phyloP scores from a whole-genome alignment of 331 rosid genomes.

The Rosa hybrid region DNA sequence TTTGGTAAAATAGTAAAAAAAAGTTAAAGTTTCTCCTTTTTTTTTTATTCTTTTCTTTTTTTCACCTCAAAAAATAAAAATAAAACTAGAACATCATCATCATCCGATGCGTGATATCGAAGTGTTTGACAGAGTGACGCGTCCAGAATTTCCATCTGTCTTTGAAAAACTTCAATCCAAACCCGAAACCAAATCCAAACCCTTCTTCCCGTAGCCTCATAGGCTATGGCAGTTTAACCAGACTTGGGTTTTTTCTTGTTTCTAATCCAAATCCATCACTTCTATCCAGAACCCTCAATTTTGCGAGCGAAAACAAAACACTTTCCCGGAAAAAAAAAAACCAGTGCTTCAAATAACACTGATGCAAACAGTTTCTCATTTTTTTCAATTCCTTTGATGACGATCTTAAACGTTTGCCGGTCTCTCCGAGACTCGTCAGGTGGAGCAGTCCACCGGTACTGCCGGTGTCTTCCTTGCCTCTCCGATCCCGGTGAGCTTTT shows the following conservation, averaged over 20 bases:
- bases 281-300: neutral
- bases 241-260: neutral
- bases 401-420: conserved; percentile 42
- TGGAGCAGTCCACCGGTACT: conserved; percentile 61
- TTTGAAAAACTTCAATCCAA: neutral
- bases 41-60: neutral
- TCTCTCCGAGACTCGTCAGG: conserved; percentile 37
- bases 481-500: conserved; percentile 71
- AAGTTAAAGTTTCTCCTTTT: neutral
- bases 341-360: conserved; percentile 5
- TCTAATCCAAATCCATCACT: neutral
- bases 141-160: neutral
- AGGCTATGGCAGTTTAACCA: neutral
- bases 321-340: conserved; percentile 18
- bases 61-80: neutral
- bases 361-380: conserved; percentile 23
- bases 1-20: neutral
- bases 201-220: neutral
- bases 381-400: conserved; percentile 36
- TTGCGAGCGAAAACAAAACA: conserved; percentile 2
- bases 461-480: conserved; percentile 59
- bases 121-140: neutral
- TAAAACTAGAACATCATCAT: neutral
- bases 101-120: neutral
- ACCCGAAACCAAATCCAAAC: conserved; percentile 1